phyloP scores from a whole-genome alignment of 2,329 filamentous ascomycete genomes.

The Amesomyces nigricolor region DNA sequence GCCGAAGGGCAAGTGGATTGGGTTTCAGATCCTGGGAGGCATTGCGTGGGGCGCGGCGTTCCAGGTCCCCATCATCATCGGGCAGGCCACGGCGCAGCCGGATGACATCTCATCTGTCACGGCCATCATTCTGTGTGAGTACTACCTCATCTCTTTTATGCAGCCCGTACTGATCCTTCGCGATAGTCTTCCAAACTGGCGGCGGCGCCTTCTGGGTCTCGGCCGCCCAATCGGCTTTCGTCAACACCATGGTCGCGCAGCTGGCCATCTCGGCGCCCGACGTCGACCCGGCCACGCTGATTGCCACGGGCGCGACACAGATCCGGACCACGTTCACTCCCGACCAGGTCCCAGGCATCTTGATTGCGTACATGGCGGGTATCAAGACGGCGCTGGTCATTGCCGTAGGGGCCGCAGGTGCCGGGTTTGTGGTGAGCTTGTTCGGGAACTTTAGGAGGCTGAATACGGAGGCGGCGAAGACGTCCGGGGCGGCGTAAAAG shows the following conservation, averaged over 20 bases:
- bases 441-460: constrained; percentile 29
- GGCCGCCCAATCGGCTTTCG: constrained; percentile 37
- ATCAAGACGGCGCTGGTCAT: constrained; percentile 55
- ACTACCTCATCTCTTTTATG: too few species aligned
- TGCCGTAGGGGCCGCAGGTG: constrained; percentile 38
- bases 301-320: constrained; percentile 43
- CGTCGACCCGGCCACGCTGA: constrained; percentile 30
- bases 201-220: constrained; percentile 42
- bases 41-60: constrained; percentile 36
- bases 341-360: constrained; percentile 44
- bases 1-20: constrained; percentile 36
- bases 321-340: constrained; percentile 44
- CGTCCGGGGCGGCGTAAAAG: neutral
- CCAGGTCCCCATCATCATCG: constrained; percentile 42
- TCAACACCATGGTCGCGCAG: constrained; percentile 31
- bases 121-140: constrained; percentile 29
- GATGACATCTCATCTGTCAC: constrained; percentile 29
- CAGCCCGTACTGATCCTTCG: neutral
- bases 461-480: constrained; percentile 17
- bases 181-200: constrained; percentile 37
- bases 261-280: constrained; percentile 29
- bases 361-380: constrained; percentile 53
- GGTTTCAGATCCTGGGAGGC: constrained; percentile 42
- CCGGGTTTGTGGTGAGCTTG: constrained; percentile 28
- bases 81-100: constrained; percentile 29